phyloP scores from a whole-genome alignment of 2,329 filamentous ascomycete genomes.

The Talaromyces sp. region DNA sequence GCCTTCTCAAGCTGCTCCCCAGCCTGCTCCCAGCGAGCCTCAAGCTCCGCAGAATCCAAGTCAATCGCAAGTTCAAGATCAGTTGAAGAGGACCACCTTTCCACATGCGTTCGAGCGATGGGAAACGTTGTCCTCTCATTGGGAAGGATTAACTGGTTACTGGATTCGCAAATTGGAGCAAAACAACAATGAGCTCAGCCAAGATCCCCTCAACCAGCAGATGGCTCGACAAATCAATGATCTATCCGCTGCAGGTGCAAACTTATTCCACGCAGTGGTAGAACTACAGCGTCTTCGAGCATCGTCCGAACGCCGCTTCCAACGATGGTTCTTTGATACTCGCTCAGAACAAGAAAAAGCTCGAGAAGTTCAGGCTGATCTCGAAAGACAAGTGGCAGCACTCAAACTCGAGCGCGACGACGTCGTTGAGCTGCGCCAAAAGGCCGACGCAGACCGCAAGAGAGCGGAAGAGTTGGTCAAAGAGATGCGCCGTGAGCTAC shows the following conservation, averaged over 20 bases:
- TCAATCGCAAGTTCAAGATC: slow-evolving; percentile 32
- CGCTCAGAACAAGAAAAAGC: slow-evolving; percentile 80
- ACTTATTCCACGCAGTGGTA: slow-evolving; percentile 95
- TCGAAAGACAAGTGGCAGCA: slow-evolving; percentile 71
- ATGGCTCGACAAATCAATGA: slow-evolving; percentile 93
- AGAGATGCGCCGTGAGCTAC: slow-evolving; percentile 88
- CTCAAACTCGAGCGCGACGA: slow-evolving; percentile 70
- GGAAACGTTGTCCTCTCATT: slow-evolving; percentile 95
- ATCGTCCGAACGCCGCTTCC: slow-evolving; percentile 95
- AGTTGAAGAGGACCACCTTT: slow-evolving; percentile 63
- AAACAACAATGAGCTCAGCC: slow-evolving; percentile 79
- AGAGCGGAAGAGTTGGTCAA: slow-evolving; percentile 73
- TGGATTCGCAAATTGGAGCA: slow-evolving; percentile 93
- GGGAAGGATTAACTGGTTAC: slow-evolving; percentile 95
- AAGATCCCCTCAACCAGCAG: slow-evolving; percentile 79
- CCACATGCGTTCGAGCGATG: slow-evolving; percentile 97
- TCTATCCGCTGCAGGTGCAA: slow-evolving; percentile 93
- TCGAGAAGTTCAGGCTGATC: slow-evolving; percentile 74
- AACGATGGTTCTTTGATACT: slow-evolving; percentile 98
- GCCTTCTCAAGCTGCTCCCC: slow-evolving; percentile 23
- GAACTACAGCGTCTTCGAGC: slow-evolving; percentile 90
- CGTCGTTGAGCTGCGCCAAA: slow-evolving; percentile 62
- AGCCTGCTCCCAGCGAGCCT: slow-evolving; percentile 22
- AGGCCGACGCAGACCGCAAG: slow-evolving; percentile 65
- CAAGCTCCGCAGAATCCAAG: slow-evolving; percentile 25